phyloP scores from a whole-genome alignment of 768 basidiomycete genomes.

The Rhizopogon roseolus region DNA sequence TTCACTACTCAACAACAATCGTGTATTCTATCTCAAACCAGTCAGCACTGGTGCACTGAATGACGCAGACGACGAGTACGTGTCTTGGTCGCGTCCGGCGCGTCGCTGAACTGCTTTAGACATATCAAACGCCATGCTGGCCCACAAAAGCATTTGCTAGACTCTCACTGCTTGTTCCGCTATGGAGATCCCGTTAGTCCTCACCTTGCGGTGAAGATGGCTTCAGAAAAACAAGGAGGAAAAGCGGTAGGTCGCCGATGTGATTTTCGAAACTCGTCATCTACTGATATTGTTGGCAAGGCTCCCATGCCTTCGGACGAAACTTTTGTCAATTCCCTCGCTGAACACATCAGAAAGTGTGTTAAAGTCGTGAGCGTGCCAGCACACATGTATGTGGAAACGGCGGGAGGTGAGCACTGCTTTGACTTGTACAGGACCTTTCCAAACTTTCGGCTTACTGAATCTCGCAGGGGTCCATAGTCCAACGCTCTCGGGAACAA shows the following conservation, averaged over 20 bases:
- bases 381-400: slow-evolving; percentile 81
- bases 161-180: slow-evolving; percentile 71
- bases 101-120: slow-evolving; percentile 32
- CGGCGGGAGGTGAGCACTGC: slow-evolving; percentile 82
- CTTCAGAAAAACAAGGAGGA: slow-evolving; percentile 24
- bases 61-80: slow-evolving; percentile 84
- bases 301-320: slow-evolving; percentile 50
- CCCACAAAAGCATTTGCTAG: slow-evolving; percentile 34
- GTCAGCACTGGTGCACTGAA: slow-evolving; percentile 80
- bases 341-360: slow-evolving; percentile 53
- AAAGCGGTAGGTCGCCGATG: slow-evolving; percentile 21
- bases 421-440: slow-evolving; percentile 7
- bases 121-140: slow-evolving; percentile 59
- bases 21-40: slow-evolving; percentile 79
- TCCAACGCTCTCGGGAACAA: slow-evolving; percentile 75
- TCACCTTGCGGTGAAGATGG: slow-evolving; percentile 73
- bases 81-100: background rate
- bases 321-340: slow-evolving; percentile 60
- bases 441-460: slow-evolving; percentile 3
- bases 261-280: background rate
- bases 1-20: slow-evolving; percentile 49
- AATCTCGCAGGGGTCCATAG: slow-evolving; percentile 76
- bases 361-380: slow-evolving; percentile 28
- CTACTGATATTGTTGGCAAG: slow-evolving; percentile 13
- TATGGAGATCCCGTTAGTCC: slow-evolving; percentile 91